phyloP scores from a whole-genome alignment of 2,329 filamentous ascomycete species.

The Nigrospora osmanthi region DNA sequence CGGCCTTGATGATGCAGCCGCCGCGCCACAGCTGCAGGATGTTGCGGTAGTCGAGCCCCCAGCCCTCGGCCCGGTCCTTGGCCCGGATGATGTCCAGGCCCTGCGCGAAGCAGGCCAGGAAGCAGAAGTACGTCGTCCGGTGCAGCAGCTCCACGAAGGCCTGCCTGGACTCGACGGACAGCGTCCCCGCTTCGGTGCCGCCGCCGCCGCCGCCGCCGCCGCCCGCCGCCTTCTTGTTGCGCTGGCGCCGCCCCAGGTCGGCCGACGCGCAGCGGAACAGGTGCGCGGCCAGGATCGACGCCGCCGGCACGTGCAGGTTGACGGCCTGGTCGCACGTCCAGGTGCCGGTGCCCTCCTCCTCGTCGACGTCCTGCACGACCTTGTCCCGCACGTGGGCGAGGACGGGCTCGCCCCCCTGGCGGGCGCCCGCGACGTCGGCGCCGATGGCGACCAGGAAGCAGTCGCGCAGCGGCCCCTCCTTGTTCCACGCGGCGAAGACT shows the following conservation, averaged over 20 bases:
- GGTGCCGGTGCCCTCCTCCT: slow-evolving; percentile 58
- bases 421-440: slow-evolving; percentile 48
- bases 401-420: slow-evolving; percentile 37
- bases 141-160: slow-evolving; percentile 49
- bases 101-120: slow-evolving; percentile 56
- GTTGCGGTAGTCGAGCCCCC: slow-evolving; percentile 45
- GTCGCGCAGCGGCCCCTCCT: slow-evolving; percentile 43
- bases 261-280: slow-evolving; percentile 57
- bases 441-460: slow-evolving; percentile 59
- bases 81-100: slow-evolving; percentile 57
- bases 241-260: slow-evolving; percentile 46
- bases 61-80: slow-evolving; percentile 49
- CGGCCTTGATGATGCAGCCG: slow-evolving; percentile 64
- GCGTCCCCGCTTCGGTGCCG: slow-evolving; percentile 11
- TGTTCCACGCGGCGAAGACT: slow-evolving; percentile 54
- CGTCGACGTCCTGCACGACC: slow-evolving; percentile 61
- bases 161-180: slow-evolving; percentile 21
- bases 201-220: slow-evolving; percentile 30
- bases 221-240: slow-evolving; percentile 38
- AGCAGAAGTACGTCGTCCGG: slow-evolving; percentile 53
- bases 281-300: slow-evolving; percentile 56
- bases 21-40: slow-evolving; percentile 58
- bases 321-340: slow-evolving; percentile 59
- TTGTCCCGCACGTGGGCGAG: slow-evolving; percentile 59
- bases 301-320: slow-evolving; percentile 52